Conservation (phyloP, 1,284 basidiomycete species). For the Hypsizygus ulmarius region DNA sequence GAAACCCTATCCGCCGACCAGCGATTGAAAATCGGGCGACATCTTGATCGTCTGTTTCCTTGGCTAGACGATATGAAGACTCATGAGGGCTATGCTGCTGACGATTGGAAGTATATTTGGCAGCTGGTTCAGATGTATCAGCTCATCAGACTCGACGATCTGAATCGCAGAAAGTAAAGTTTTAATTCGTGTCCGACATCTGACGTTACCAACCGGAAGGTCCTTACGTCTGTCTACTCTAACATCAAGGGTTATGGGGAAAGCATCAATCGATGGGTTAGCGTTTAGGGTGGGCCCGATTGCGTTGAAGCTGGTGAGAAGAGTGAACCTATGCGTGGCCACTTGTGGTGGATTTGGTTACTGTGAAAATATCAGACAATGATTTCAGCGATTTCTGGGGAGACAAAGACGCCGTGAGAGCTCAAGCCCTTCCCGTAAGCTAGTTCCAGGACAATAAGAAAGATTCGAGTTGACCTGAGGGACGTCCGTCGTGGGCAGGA, state of each 20-base stretch:
- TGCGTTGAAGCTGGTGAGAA: conserved; percentile 38
- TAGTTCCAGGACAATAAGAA: too few species aligned
- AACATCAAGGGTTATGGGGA: conserved; percentile 35
- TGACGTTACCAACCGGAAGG: too few species aligned
- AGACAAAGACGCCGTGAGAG: too few species aligned
- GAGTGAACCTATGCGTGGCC: too few species aligned
- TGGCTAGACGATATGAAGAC: background rate
- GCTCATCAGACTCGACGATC: background rate
- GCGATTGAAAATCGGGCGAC: background rate
- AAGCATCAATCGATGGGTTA: conserved; percentile 33
- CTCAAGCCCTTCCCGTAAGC: too few species aligned
- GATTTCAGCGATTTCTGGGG: too few species aligned
- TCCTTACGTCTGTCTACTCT: background rate
- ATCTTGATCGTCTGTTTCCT: conserved; percentile 1
- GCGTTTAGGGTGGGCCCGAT: conserved; percentile 41
- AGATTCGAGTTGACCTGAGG: too few species aligned
- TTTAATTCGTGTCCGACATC: too few species aligned
- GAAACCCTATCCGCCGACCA: background rate
- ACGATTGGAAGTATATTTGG: background rate
- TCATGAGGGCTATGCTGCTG: background rate
- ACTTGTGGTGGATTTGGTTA: too few species aligned
- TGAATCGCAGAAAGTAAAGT: too few species aligned
- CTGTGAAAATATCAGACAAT: too few species aligned
- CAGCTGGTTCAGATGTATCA: background rate
- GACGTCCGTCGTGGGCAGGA: too few species aligned